These are phyloP conservation scores for Chenopodium suecicum DNA, from an alignment of 148 eudicot genomes.

Conservation along the genomic window DNA sequence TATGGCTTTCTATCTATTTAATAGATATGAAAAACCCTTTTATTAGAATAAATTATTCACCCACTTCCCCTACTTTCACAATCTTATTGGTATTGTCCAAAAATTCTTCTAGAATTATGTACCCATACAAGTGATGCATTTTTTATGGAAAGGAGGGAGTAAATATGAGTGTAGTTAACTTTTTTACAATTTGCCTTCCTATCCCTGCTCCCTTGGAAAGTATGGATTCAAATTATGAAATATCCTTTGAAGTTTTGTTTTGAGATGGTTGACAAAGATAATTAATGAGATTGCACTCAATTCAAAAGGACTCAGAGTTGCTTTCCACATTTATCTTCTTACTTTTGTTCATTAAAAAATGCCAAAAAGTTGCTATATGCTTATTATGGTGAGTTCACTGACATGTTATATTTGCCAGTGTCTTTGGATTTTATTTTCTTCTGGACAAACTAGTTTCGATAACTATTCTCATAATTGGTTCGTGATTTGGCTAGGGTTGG, in stretches of 20 bases:
- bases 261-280: not conserved
- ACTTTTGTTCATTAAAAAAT: not conserved
- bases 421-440: not conserved
- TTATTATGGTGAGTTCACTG: not conserved
- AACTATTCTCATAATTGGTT: constrained; percentile 6
- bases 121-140: too few species aligned
- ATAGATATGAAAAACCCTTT: too few species aligned
- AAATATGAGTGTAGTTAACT: too few species aligned
- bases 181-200: too few species aligned
- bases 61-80: too few species aligned
- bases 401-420: not conserved
- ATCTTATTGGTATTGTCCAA: too few species aligned
- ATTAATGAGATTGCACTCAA: not conserved
- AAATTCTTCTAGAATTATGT: too few species aligned
- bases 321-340: not conserved
- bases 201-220: too few species aligned
- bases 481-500: constrained; percentile 66
- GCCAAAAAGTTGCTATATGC: not conserved
- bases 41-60: too few species aligned
- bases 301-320: not conserved
- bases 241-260: not conserved
- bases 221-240: not conserved
- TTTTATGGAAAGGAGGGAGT: too few species aligned
- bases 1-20: too few species aligned
- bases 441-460: not conserved